Percentiles rank a stretch among this genome's conserved stretches.
phyloP scores from a whole-genome alignment of 2,329 filamentous ascomycete genomes.

The Fusarium multiceps region DNA sequence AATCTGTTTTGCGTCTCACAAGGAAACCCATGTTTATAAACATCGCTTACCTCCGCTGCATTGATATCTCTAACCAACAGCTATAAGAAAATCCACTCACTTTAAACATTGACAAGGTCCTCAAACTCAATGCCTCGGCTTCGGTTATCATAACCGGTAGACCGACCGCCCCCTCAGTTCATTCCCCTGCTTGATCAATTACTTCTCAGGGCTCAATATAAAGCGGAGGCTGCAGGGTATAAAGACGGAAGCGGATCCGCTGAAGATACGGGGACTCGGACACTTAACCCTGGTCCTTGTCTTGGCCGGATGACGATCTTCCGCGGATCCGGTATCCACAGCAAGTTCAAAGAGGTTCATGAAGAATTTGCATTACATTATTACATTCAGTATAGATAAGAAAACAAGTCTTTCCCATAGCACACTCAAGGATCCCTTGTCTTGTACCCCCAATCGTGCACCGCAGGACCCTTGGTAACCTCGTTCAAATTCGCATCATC shows the following conservation, averaged over 20 bases:
- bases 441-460: slow-evolving; percentile 36
- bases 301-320: slow-evolving; percentile 15
- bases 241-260: neutral
- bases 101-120: neutral
- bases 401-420: neutral
- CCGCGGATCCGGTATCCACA: slow-evolving; percentile 4
- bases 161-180: neutral
- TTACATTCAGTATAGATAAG: neutral
- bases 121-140: neutral
- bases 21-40: neutral
- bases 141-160: slow-evolving; percentile 3
- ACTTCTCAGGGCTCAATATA: neutral
- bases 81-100: neutral
- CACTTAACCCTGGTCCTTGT: neutral
- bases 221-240: neutral
- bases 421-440: slow-evolving; percentile 3
- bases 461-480: slow-evolving; percentile 7
- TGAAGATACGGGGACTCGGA: neutral
- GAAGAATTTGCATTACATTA: slow-evolving; percentile 18
- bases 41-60: neutral
- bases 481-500: neutral
- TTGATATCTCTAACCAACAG: neutral
- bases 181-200: neutral
- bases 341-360: neutral
- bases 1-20: neutral